Evolutionary conservation across 164 flowering plant species (phyloP).

Genomic region (Macadamia integrifolia): DNA sequence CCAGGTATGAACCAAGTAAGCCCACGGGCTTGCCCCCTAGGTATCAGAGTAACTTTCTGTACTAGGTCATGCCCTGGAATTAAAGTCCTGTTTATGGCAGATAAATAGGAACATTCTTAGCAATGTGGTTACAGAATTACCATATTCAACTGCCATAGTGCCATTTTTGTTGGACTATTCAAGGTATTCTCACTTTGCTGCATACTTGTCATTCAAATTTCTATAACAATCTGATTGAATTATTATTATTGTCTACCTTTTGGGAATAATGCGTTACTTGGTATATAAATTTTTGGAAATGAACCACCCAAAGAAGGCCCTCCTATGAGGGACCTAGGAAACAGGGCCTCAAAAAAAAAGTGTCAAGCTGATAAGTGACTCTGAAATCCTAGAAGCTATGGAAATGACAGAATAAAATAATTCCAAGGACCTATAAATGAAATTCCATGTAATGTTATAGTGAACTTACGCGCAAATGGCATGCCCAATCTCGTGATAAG

Average conservation of each 20-base stretch:
- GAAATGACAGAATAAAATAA: too few species aligned
- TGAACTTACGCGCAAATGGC: conserved; percentile 59
- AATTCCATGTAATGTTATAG: background rate
- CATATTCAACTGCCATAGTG: background rate
- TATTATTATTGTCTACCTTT: background rate
- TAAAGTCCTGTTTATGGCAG: conserved; percentile 36
- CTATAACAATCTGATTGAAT: background rate
- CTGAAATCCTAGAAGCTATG: background rate
- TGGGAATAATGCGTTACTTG: background rate
- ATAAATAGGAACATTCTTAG: conserved; percentile 2
- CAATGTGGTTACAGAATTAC: background rate
- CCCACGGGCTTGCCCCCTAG: conserved; percentile 73
- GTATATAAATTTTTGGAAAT: too few species aligned
- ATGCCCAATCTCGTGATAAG: conserved; percentile 79
- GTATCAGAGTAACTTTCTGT: conserved; percentile 66
- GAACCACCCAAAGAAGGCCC: too few species aligned
- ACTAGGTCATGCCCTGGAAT: conserved; percentile 67
- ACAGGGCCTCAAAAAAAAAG: too few species aligned
- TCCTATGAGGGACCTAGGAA: too few species aligned
- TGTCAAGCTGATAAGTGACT: background rate
- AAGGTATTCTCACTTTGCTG: background rate
- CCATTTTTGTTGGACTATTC: background rate
- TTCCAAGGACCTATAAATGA: too few species aligned
- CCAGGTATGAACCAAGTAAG: conserved; percentile 72
- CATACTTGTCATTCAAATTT: background rate